Evolutionary conservation across 2,329 filamentous ascomycete species (phyloP).

Genomic region (Berkeleyomyces basicola): DNA sequence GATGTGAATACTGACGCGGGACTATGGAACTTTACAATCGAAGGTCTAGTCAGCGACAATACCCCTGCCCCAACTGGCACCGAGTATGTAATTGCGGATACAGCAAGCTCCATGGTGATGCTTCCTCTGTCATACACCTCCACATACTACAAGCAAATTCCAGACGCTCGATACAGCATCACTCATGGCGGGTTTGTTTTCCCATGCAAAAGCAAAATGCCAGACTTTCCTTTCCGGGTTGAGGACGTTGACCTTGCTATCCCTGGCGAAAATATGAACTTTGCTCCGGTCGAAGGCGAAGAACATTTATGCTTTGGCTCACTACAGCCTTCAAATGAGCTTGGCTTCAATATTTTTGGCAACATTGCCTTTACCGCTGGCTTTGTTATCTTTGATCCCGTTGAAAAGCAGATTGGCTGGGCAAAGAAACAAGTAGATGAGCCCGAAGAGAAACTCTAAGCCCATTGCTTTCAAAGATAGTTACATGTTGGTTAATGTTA

Average conservation of each 20-base stretch:
- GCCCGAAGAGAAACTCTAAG: too few relatives aligned
- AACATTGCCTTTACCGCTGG: slow-evolving; percentile 46
- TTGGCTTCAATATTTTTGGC: slow-evolving; percentile 39
- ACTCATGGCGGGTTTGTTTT: slow-evolving; percentile 29
- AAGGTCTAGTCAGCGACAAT: slow-evolving; percentile 16
- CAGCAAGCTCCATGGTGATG: slow-evolving; percentile 47
- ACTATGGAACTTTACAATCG: slow-evolving; percentile 42
- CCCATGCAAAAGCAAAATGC: slow-evolving; percentile 29
- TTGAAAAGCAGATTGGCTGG: slow-evolving; percentile 29
- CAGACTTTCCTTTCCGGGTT: slow-evolving; percentile 37
- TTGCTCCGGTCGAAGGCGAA: slow-evolving; percentile 27
- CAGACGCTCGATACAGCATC: slow-evolving; percentile 26
- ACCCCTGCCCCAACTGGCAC: not conserved
- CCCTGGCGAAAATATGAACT: slow-evolving; percentile 36
- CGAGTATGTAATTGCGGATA: slow-evolving; percentile 29
- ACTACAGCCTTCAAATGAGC: slow-evolving; percentile 37
- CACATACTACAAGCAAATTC: slow-evolving; percentile 32
- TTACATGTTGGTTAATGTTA: too few relatives aligned
- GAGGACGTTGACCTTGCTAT: slow-evolving; percentile 42
- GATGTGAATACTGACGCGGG: slow-evolving; percentile 38
- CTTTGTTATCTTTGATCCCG: slow-evolving; percentile 41
- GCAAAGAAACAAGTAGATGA: not conserved
- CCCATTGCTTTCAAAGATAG: too few relatives aligned
- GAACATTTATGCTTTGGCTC: slow-evolving; percentile 48
- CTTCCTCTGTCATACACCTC: slow-evolving; percentile 35